phyloP scores from a whole-genome alignment of 2,329 filamentous ascomycete genomes.

The Cladosporium sp. region DNA sequence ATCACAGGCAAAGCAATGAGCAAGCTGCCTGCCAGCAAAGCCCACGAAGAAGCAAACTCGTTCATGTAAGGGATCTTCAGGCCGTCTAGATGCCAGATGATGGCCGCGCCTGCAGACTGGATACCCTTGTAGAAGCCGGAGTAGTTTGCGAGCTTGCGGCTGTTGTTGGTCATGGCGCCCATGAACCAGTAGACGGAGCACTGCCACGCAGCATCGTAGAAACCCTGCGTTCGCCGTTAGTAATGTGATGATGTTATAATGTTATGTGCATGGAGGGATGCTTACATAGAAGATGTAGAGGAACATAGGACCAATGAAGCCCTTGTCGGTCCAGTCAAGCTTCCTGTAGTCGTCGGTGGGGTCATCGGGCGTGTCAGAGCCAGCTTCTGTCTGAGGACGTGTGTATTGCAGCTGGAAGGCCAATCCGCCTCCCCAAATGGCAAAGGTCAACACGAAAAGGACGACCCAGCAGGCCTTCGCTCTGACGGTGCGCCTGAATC shows the following conservation, averaged over 20 bases:
- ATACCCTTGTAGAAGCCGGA: constrained; percentile 88
- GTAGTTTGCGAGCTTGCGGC: constrained; percentile 86
- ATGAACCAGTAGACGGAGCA: constrained; percentile 59
- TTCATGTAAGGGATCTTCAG: constrained; percentile 59
- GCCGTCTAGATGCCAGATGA: constrained; percentile 68
- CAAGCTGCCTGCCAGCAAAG: constrained; percentile 66
- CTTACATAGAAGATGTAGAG: constrained; percentile 77
- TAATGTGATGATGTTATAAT: no score
- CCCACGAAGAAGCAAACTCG: constrained; percentile 75
- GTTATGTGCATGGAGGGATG: background rate
- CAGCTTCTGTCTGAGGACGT: constrained; percentile 31
- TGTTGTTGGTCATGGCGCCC: constrained; percentile 88
- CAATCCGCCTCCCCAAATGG: constrained; percentile 78
- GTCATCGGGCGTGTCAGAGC: constrained; percentile 17
- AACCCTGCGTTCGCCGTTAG: background rate
- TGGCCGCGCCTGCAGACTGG: constrained; percentile 78
- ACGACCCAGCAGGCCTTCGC: constrained; percentile 61
- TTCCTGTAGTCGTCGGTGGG: constrained; percentile 26
- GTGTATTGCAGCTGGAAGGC: constrained; percentile 65
- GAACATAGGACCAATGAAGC: constrained; percentile 77
- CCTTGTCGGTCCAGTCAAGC: constrained; percentile 63
- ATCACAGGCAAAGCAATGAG: constrained; percentile 76
- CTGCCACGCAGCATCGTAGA: constrained; percentile 13
- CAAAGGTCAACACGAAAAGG: constrained; percentile 68
- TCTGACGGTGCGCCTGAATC: constrained; percentile 59